Base-by-base conservation (phyloP, 2,329 filamentous ascomycete genomes). In the Ceratocystis lukuohia region DNA sequence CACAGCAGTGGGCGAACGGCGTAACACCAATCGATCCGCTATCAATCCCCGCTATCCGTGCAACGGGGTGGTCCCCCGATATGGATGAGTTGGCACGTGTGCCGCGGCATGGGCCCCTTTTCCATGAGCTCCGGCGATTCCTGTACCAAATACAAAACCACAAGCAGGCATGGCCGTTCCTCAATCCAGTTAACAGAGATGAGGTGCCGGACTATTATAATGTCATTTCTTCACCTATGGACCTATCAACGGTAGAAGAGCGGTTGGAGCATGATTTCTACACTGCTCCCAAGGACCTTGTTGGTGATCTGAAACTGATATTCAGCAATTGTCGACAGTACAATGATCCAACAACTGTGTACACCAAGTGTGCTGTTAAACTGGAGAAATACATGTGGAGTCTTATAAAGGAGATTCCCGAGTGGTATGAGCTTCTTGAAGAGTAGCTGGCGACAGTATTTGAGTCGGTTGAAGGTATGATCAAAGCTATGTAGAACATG, bases 201-300 rank as follows among this genome's bases (percentile, higher is more conserved):
- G 94, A 97, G 70, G 94, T 99, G 0, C 86, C 91, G n/a, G 94
- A 99, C 75, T 99, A 99, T 77, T 97, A 97, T 79, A 91, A 96
- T 68, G 92, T 97, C 69, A 99, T 99, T 79, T 92, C 92, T 74
- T 89, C 96, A 75, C 94, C 94, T 45, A 99, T 99, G 94, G 94
- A 96, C 74, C 80, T 96, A 61, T 87, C 84, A 61, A 96, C 92
- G 22, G 97, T 99, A 93, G 94, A 97, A 76, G 86, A 85, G 71
- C 96, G 96, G 76, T 87, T 96, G 69, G 92, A 97, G 73, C 90
- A 91, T 48, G 94, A 97, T 76, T 84, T 93, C 72, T 99, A 99
- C 74, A 84, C 86, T 17, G 91, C 85, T 0, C 93, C 94, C 0
- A 91, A 97, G 73, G 94, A 97, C 72, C 96, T 99, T 71, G 86